phyloP scores from a whole-genome alignment of 345 rosid genomes.

The Sonneratia alba region DNA sequence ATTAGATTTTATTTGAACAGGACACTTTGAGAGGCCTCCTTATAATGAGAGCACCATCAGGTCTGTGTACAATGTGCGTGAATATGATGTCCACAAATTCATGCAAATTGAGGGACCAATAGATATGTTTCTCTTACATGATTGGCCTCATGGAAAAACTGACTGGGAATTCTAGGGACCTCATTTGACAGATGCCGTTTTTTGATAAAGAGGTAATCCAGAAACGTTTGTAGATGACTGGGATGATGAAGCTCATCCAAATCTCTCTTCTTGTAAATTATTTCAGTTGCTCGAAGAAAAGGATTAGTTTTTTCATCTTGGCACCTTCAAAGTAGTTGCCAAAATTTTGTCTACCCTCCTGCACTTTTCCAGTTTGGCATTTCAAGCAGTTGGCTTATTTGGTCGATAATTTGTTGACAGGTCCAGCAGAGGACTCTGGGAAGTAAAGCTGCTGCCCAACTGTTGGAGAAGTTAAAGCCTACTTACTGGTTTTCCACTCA shows the following conservation, averaged over 20 bases:
- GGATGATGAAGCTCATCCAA: not conserved
- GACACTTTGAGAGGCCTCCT: conserved; percentile 85
- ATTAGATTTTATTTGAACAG: conserved; percentile 26
- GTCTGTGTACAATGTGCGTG: conserved; percentile 83
- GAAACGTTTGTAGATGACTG: not conserved
- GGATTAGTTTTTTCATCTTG: not conserved
- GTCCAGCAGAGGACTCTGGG: conserved; percentile 60
- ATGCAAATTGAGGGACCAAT: conserved; percentile 72
- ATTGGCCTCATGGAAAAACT: conserved; percentile 91
- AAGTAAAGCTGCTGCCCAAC: conserved; percentile 77
- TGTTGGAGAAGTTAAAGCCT: conserved; percentile 70
- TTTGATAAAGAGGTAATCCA: conserved; percentile 56
- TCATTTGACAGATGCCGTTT: conserved; percentile 40
- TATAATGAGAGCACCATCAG: conserved; percentile 54
- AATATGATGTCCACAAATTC: conserved; percentile 81
- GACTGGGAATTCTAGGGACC: conserved; percentile 68
- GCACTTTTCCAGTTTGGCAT: not conserved
- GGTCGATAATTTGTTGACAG: conserved; percentile 23
- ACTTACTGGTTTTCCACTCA: conserved; percentile 93
- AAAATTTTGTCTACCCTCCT: not conserved
- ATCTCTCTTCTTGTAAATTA: not conserved
- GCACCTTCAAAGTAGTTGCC: not conserved
- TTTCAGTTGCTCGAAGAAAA: not conserved
- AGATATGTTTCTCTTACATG: conserved; percentile 87
- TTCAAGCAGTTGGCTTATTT: not conserved